A percentile compares a stretch with the other conserved stretches of the same genome.
Evolutionary conservation across 2,329 filamentous ascomycete species (phyloP).

Genomic region (Domatiomyces globalis): DNA sequence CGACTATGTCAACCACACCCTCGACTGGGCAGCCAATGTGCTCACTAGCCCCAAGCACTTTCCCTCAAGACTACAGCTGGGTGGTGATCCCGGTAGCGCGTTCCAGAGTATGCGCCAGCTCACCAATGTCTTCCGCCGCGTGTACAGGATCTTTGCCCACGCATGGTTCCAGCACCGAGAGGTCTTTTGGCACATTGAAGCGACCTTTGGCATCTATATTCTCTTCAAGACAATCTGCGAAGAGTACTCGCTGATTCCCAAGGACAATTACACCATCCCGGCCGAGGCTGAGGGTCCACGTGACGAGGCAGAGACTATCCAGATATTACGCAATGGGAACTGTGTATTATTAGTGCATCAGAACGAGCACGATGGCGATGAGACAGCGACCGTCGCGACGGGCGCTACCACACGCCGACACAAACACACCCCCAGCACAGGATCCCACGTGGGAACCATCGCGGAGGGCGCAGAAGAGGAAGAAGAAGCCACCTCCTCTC

Average conservation of each 20-base stretch:
- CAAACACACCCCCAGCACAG: constrained; percentile 66
- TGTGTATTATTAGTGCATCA: constrained; percentile 17
- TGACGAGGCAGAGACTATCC: constrained; percentile 33
- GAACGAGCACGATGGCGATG: not conserved
- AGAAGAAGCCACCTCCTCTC: constrained; percentile 15
- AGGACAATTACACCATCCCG: constrained; percentile 92
- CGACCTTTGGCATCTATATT: constrained; percentile 79
- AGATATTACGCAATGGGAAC: constrained; percentile 30
- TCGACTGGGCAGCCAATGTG: constrained; percentile 93
- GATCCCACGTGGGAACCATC: constrained; percentile 66
- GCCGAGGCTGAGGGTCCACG: constrained; percentile 71
- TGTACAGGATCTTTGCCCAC: constrained; percentile 95
- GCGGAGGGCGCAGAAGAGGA: constrained; percentile 72
- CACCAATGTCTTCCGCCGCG: constrained; percentile 83
- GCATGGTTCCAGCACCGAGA: constrained; percentile 96
- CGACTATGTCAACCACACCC: constrained; percentile 96
- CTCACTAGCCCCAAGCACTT: constrained; percentile 93
- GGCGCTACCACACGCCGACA: constrained; percentile 65
- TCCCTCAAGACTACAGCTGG: constrained; percentile 61
- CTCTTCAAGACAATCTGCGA: constrained; percentile 98
- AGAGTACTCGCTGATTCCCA: constrained; percentile 71
- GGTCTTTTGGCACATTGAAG: constrained; percentile 90
- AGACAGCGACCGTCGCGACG: not conserved
- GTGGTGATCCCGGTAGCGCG: constrained; percentile 27
- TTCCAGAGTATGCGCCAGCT: constrained; percentile 49